Conservation (phyloP, 345 rosid genomes). For the Gossypium mustelinum region DNA sequence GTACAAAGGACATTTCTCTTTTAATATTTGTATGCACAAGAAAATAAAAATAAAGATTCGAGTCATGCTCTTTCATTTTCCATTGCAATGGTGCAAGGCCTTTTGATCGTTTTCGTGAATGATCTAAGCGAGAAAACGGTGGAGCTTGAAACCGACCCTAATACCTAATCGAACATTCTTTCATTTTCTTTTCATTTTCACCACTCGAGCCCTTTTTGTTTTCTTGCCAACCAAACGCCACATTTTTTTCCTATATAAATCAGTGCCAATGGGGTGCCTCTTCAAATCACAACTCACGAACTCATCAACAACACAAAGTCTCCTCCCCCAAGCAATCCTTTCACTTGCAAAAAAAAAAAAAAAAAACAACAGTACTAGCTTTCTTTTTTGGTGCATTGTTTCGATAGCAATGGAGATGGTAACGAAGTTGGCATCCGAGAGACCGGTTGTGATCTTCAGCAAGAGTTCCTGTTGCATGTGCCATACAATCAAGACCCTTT, state of each 20-base stretch:
- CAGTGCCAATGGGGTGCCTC: not conserved
- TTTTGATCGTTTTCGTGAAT: constrained; percentile 12
- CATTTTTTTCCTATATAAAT: constrained; percentile 28
- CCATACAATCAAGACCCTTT: constrained; percentile 67
- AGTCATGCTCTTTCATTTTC: constrained; percentile 11
- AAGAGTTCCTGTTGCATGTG: constrained; percentile 75
- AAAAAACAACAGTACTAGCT: not conserved
- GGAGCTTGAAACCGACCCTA: constrained; percentile 33
- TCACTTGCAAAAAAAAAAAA: not conserved
- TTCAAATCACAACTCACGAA: constrained; percentile 8
- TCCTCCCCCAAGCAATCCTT: no score
- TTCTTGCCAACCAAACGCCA: not conserved
- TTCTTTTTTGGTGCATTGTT: not conserved
- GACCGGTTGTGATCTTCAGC: constrained; percentile 89
- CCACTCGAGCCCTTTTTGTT: not conserved
- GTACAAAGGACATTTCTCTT: constrained; percentile 25
- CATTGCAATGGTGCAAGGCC: not conserved
- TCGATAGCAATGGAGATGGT: constrained; percentile 50
- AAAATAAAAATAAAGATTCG: constrained; percentile 25
- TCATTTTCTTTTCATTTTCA: not conserved
- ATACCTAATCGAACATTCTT: constrained; percentile 29
- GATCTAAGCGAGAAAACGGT: constrained; percentile 10
- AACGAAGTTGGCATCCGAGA: constrained; percentile 55
- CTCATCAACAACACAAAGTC: not conserved
- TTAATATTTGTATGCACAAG: constrained; percentile 25